phyloP scores from a whole-genome alignment of 352 stramenopile genomes.

The Pythium coloratum region DNA sequence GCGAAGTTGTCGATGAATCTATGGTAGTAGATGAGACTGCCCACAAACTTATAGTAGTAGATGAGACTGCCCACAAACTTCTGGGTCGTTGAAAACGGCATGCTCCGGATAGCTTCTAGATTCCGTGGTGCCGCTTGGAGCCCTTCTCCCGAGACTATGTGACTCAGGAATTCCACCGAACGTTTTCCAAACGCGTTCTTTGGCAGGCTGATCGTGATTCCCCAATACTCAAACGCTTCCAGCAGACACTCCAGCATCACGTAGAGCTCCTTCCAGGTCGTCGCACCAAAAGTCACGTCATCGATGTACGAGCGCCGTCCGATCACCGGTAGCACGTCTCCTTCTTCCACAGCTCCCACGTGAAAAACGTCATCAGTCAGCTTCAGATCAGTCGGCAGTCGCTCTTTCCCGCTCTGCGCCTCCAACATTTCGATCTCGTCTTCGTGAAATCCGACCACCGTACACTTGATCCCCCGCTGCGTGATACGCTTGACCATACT shows the following conservation, averaged over 20 bases:
- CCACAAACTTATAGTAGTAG: conserved; percentile 24
- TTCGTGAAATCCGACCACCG: too few species aligned
- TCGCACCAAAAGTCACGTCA: conserved; percentile 20
- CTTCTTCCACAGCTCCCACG: neutral
- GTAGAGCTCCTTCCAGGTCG: conserved; percentile 22
- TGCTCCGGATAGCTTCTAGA: neutral
- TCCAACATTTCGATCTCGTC: too few species aligned
- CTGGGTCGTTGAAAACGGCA: conserved; percentile 15
- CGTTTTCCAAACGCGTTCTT: conserved; percentile 24
- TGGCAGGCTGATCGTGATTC: conserved; percentile 28
- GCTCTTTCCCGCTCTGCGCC: neutral
- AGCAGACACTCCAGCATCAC: conserved; percentile 15
- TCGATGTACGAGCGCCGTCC: conserved; percentile 32
- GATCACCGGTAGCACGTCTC: neutral
- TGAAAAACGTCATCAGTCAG: neutral
- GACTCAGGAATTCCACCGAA: conserved; percentile 19
- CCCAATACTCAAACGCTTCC: conserved; percentile 20
- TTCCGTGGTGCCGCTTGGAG: conserved; percentile 7
- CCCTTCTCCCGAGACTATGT: neutral
- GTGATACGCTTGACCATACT: too few species aligned
- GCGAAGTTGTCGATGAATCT: conserved; percentile 24
- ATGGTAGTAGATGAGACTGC: conserved; percentile 22
- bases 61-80: too few species aligned
- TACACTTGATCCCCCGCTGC: neutral
- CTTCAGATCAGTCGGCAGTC: neutral